Conservation (phyloP, 1,139 yeast genomes). For the Pichia sp. region DNA sequence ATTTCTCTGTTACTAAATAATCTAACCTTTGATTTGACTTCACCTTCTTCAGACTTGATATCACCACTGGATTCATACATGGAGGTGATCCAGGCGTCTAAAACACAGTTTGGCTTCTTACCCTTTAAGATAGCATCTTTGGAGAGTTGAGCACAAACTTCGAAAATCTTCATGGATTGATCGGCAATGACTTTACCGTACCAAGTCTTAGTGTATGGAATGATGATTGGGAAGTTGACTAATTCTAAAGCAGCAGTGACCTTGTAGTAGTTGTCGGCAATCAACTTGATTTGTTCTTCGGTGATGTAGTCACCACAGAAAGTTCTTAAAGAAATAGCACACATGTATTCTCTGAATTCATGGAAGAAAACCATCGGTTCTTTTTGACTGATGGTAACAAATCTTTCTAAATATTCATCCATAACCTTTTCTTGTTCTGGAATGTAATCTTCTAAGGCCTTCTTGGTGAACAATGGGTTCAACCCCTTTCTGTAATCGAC, state of each 20-base stretch:
- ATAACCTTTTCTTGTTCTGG: conserved; percentile 83
- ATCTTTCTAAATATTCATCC: conserved; percentile 73
- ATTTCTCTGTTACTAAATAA: conserved; percentile 89
- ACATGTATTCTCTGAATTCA: conserved; percentile 91
- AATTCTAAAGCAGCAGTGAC: conserved; percentile 95
- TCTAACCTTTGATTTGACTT: conserved; percentile 58
- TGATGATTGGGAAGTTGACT: conserved; percentile 94
- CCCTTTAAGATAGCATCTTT: conserved; percentile 71
- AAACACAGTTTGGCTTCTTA: conserved; percentile 79
- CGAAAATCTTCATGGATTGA: conserved; percentile 89
- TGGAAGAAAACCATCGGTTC: conserved; percentile 81
- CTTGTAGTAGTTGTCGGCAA: conserved; percentile 88
- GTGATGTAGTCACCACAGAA: conserved; percentile 96
- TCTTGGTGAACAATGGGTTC: conserved; percentile 83
- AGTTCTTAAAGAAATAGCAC: conserved; percentile 89
- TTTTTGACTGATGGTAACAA: conserved; percentile 51
- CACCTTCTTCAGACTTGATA: conserved; percentile 36
- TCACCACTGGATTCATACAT: conserved; percentile 63
- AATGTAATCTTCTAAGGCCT: conserved; percentile 79
- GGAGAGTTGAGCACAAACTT: conserved; percentile 81
- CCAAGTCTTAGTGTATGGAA: conserved; percentile 98
- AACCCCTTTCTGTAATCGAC: conserved; percentile 88
- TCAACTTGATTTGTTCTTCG: conserved; percentile 79
- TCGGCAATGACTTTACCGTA: conserved; percentile 94
- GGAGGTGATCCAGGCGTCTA: conserved; percentile 91